A percentile compares a stretch with the other conserved stretches of the same genome.
These are phyloP conservation scores for Onygenales sp. DNA, from an alignment of 2,329 filamentous ascomycete species.

Conservation along the genomic window DNA sequence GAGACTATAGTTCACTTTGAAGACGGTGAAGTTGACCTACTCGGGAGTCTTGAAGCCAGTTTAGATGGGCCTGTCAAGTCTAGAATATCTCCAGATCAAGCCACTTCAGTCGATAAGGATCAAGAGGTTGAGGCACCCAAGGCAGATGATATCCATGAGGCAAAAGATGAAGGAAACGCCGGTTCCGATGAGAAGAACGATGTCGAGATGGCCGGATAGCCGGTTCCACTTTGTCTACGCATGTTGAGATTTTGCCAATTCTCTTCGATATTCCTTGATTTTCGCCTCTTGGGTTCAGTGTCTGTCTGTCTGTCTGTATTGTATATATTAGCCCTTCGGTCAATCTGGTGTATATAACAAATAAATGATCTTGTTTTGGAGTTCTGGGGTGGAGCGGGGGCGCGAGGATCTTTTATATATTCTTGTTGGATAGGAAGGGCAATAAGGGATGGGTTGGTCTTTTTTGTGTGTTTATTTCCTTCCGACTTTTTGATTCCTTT, in stretches of 20 bases:
- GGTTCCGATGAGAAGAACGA: not conserved
- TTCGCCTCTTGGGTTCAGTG: not conserved
- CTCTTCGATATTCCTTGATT: not conserved
- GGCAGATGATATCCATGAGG: not conserved
- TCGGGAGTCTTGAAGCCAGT: constrained; percentile 40
- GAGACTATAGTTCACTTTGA: constrained; percentile 12
- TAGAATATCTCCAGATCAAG: not conserved
- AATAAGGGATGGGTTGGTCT: not conserved
- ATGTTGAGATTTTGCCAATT: not conserved
- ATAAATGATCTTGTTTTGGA: too few species aligned
- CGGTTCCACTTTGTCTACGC: not conserved
- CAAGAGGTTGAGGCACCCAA: not conserved
- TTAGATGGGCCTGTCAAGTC: constrained; percentile 13
- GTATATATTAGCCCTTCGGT: too few species aligned
- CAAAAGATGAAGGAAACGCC: not conserved
- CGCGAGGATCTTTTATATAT: not conserved
- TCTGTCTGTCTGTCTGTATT: too few species aligned
- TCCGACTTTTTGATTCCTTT: not conserved
- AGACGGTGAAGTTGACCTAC: constrained; percentile 35
- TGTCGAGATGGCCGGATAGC: constrained; percentile 2
- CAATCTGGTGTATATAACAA: too few species aligned
- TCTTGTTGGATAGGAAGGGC: not conserved
- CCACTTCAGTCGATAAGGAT: not conserved
- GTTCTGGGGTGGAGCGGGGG: too few species aligned
- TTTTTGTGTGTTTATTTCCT: not conserved